Conservation (phyloP, 2,329 filamentous ascomycete genomes). For the Coniochaeta prunicola region DNA sequence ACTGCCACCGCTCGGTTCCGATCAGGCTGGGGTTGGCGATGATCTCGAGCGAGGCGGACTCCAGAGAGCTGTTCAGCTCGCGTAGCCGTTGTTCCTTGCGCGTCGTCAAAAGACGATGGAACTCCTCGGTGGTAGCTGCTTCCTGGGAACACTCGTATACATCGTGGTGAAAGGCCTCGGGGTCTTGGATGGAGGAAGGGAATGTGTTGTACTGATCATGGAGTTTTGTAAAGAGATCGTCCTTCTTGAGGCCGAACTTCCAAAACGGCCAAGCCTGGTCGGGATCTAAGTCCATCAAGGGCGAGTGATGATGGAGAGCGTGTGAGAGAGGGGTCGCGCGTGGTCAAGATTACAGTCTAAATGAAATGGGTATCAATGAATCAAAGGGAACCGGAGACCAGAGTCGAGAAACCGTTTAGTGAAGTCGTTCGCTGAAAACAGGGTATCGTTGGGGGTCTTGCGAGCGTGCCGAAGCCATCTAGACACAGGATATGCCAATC, state of each 20-base stretch:
- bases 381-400: slow-evolving; percentile 6
- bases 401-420: slow-evolving; percentile 15
- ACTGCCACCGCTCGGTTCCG: slow-evolving; percentile 51
- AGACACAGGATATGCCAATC: slow-evolving; percentile 14
- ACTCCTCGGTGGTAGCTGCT: slow-evolving; percentile 43
- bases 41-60: slow-evolving; percentile 53
- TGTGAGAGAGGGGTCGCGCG: slow-evolving; percentile 1
- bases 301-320: not conserved
- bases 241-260: slow-evolving; percentile 56
- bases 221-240: slow-evolving; percentile 49
- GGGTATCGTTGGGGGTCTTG: slow-evolving; percentile 13
- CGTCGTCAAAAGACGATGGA: slow-evolving; percentile 44
- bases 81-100: slow-evolving; percentile 46
- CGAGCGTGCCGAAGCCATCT: slow-evolving; percentile 23
- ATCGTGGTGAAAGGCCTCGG: slow-evolving; percentile 54
- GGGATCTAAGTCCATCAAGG: slow-evolving; percentile 25
- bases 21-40: slow-evolving; percentile 52
- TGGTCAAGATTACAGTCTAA: not conserved
- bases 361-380: slow-evolving; percentile 5
- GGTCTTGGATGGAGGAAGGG: slow-evolving; percentile 47
- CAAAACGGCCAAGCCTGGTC: slow-evolving; percentile 49
- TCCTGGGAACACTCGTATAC: slow-evolving; percentile 50
- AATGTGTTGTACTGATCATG: slow-evolving; percentile 56
- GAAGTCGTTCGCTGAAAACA: slow-evolving; percentile 10
- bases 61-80: slow-evolving; percentile 48